Conservation (phyloP, 2,329 filamentous ascomycete species). For the Xylaria sp. region DNA sequence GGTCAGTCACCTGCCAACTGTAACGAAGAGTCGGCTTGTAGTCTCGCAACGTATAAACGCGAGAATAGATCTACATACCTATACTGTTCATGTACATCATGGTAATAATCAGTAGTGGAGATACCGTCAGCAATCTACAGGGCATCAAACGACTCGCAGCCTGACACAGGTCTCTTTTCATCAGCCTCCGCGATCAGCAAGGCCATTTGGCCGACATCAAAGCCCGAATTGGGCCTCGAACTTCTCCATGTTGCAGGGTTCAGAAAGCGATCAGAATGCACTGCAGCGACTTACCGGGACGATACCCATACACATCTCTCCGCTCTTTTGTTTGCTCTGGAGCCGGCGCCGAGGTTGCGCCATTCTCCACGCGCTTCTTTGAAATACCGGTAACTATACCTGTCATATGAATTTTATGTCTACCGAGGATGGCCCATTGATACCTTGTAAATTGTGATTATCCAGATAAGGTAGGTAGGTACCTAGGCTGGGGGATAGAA, state of each 20-base stretch:
- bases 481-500: not conserved
- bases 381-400: not conserved
- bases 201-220: not conserved
- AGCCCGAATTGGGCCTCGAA: not conserved
- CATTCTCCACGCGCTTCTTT: conserved; percentile 20
- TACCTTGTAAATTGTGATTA: conserved; percentile 1
- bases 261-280: conserved; percentile 2
- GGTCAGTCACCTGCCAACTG: not conserved
- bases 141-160: not conserved
- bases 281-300: not conserved
- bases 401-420: not conserved
- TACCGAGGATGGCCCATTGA: not conserved
- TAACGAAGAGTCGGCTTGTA: not conserved
- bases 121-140: conserved; percentile 25
- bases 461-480: not conserved
- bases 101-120: not conserved
- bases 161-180: conserved; percentile 12
- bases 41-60: not conserved
- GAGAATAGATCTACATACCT: not conserved
- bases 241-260: conserved; percentile 18
- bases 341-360: conserved; percentile 27
- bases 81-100: conserved; percentile 1
- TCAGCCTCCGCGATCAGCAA: not conserved
- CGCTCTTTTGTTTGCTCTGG: not conserved
- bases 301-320: conserved; percentile 7